Conservation (phyloP, 1,139 yeast species). For the Meyerozyma sp. region DNA sequence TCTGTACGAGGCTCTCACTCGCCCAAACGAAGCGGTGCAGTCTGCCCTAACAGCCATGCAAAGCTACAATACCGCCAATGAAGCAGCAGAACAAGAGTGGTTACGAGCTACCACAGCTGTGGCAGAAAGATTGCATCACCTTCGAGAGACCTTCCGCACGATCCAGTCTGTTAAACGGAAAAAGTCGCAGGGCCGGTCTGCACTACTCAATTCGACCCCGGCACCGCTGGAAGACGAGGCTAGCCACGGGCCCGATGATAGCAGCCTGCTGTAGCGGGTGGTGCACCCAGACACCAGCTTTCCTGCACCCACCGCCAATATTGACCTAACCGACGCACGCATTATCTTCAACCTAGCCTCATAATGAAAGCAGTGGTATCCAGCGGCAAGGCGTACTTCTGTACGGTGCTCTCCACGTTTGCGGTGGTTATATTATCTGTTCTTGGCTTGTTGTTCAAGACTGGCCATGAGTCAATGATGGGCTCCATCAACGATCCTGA, state of each 20-base stretch:
- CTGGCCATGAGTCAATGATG: conserved; percentile 84
- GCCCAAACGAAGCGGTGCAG: background rate
- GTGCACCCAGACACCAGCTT: background rate
- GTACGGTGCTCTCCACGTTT: conserved; percentile 87
- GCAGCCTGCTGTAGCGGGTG: conserved; percentile 5
- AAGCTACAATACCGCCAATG: background rate
- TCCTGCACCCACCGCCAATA: background rate
- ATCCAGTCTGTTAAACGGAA: conserved; percentile 20
- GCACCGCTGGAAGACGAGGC: conserved; percentile 11
- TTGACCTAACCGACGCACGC: background rate
- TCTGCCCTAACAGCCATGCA: background rate
- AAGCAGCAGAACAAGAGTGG: conserved; percentile 17
- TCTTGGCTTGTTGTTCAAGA: conserved; percentile 74
- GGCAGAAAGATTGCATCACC: conserved; percentile 23
- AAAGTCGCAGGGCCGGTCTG: conserved; percentile 7
- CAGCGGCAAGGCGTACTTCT: conserved; percentile 87
- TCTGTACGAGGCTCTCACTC: background rate
- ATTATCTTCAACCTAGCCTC: background rate
- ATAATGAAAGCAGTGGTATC: conserved; percentile 24
- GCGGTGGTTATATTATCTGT: conserved; percentile 84
- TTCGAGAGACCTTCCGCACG: conserved; percentile 26
- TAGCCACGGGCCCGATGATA: conserved; percentile 15
- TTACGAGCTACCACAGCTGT: conserved; percentile 19
- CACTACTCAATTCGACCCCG: conserved; percentile 3
- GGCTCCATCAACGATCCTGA: conserved; percentile 89